A percentile compares a stretch with the other conserved stretches of the same genome.
phyloP scores from a whole-genome alignment of 2,329 filamentous ascomycete species.

The Fusarium bulbicola region DNA sequence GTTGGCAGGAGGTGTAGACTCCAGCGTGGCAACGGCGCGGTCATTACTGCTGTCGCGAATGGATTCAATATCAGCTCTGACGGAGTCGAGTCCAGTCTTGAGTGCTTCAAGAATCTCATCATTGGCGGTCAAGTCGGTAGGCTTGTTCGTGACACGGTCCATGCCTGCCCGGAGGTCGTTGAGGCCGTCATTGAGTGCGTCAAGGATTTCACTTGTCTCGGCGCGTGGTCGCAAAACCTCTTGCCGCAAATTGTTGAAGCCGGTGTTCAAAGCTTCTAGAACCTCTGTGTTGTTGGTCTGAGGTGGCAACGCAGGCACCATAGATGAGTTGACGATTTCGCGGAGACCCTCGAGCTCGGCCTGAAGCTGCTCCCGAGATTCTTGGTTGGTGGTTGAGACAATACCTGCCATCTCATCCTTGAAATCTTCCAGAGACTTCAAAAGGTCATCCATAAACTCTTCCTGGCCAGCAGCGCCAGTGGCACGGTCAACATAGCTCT shows the following conservation, averaged over 20 bases:
- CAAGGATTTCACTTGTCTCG: constrained; percentile 87
- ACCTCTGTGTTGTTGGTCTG: constrained; percentile 68
- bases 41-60: constrained; percentile 69
- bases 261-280: constrained; percentile 74
- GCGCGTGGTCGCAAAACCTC: constrained; percentile 75
- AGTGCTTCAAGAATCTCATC: constrained; percentile 91
- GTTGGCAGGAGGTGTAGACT: constrained; percentile 65
- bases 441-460: constrained; percentile 77
- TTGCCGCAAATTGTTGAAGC: constrained; percentile 77
- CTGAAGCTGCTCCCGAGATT: constrained; percentile 72
- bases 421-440: constrained; percentile 72
- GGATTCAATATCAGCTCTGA: constrained; percentile 81
- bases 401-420: constrained; percentile 73
- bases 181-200: constrained; percentile 89
- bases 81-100: constrained; percentile 78
- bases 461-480: constrained; percentile 76
- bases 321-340: constrained; percentile 76
- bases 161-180: constrained; percentile 80
- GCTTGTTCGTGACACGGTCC: constrained; percentile 80
- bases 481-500: constrained; percentile 79
- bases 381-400: constrained; percentile 58
- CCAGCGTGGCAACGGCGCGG: constrained; percentile 57
- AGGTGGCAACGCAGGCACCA: constrained; percentile 64
- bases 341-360: constrained; percentile 85
- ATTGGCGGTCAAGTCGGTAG: constrained; percentile 81